A percentile compares a stretch with the other conserved stretches of the same genome.
phyloP scores from a whole-genome alignment of 2,329 filamentous ascomycete species.

The Coleophoma cylindrospora region DNA sequence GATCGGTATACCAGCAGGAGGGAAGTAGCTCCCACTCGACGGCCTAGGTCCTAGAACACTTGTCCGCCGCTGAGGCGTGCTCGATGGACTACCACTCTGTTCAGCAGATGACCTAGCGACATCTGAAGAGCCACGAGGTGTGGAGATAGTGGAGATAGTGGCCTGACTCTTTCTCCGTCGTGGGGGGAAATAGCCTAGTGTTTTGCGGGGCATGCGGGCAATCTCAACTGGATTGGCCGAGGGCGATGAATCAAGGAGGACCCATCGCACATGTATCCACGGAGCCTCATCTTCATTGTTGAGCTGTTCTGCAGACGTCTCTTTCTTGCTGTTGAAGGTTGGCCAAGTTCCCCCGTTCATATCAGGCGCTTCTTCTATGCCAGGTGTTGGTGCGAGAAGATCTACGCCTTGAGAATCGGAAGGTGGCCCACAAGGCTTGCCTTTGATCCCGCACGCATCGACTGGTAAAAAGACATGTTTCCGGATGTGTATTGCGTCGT shows the following conservation, averaged over 20 bases:
- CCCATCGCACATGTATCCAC: conserved; percentile 89
- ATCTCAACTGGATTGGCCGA: conserved; percentile 71
- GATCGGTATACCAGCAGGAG: conserved; percentile 15
- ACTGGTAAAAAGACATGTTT: conserved; percentile 81
- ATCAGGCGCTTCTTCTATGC: conserved; percentile 24
- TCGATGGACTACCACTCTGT: conserved; percentile 13
- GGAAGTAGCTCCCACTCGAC: conserved; percentile 21
- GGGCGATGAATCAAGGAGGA: conserved; percentile 66
- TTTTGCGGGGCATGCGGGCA: conserved; percentile 72
- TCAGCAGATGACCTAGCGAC: conserved; percentile 15
- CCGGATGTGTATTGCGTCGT: conserved; percentile 82
- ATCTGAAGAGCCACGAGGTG: conserved; percentile 40
- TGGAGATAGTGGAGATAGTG: conserved; percentile 60
- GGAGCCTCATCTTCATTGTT: conserved; percentile 54
- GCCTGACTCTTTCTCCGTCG: conserved; percentile 67
- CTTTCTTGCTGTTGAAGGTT: conserved; percentile 10
- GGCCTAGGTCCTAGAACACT: conserved; percentile 18
- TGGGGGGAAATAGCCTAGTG: conserved; percentile 88
- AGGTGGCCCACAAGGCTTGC: conserved; percentile 58
- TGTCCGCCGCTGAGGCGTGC: conserved; percentile 16
- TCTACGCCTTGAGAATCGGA: conserved; percentile 37
- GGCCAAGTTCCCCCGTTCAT: conserved; percentile 18
- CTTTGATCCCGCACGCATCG: conserved; percentile 81
- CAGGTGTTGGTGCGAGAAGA: conserved; percentile 46
- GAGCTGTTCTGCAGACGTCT: conserved; percentile 18